These are phyloP conservation scores for Termitomyces sp. DNA, from an alignment of 768 basidiomycete species.

Conservation along the genomic window DNA sequence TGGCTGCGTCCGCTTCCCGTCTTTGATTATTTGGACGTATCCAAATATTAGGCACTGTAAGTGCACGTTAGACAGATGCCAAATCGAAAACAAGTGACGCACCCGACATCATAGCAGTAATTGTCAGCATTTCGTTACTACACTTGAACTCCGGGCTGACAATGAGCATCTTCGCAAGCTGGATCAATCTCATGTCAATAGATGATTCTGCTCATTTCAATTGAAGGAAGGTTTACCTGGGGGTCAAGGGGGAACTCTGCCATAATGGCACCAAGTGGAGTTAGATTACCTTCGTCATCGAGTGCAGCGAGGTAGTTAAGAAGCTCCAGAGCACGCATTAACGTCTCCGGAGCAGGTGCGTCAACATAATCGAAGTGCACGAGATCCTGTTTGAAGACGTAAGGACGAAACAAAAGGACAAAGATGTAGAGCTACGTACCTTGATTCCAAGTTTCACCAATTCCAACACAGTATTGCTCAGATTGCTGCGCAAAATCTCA, in stretches of 20 bases:
- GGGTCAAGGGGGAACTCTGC: slow-evolving; percentile 99
- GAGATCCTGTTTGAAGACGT: slow-evolving; percentile 55
- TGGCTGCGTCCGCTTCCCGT: slow-evolving; percentile 91
- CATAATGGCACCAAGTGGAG: slow-evolving; percentile 86
- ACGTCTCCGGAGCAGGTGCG: slow-evolving; percentile 91
- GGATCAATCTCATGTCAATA: slow-evolving; percentile 2
- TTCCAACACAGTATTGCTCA: slow-evolving; percentile 92
- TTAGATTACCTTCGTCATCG: slow-evolving; percentile 92
- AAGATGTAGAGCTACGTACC: slow-evolving; percentile 32
- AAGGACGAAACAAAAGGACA: not conserved
- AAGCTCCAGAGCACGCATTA: slow-evolving; percentile 95
- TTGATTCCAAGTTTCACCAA: slow-evolving; percentile 93
- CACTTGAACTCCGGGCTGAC: slow-evolving; percentile 94
- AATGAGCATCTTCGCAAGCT: slow-evolving; percentile 93
- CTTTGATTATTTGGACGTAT: slow-evolving; percentile 84
- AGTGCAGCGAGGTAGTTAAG: slow-evolving; percentile 90
- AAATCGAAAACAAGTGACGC: slow-evolving; percentile 19
- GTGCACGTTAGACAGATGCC: not conserved
- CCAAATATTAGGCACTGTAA: slow-evolving; percentile 89
- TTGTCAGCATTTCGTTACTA: slow-evolving; percentile 92
- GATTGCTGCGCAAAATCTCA: slow-evolving; percentile 90
- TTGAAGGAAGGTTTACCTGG: slow-evolving; percentile 52
- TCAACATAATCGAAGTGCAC: slow-evolving; percentile 89
- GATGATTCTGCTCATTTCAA: not conserved
- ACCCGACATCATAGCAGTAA: slow-evolving; percentile 97